Evolutionary conservation across 768 basidiomycete genomes (phyloP).

Genomic region (Pholiota conissans): DNA sequence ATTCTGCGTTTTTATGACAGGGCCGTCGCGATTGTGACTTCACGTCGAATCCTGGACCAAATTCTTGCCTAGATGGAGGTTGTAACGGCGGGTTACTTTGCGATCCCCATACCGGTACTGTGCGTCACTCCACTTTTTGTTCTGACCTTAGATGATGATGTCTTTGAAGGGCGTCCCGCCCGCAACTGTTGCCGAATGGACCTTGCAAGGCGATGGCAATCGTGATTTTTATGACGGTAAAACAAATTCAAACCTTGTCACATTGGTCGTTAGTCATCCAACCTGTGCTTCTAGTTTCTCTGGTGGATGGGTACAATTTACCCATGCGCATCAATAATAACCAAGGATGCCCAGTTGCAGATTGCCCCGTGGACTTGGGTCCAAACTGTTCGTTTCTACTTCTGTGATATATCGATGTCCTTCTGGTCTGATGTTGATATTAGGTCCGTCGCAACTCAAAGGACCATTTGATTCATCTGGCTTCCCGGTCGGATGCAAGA

Average conservation of each 20-base stretch:
- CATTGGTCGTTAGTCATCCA: background rate
- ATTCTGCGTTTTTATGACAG: slow-evolving; percentile 32
- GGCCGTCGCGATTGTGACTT: slow-evolving; percentile 68
- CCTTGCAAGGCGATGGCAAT: slow-evolving; percentile 43
- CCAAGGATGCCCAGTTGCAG: slow-evolving; percentile 51
- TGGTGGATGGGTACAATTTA: slow-evolving; percentile 68
- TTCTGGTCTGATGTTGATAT: background rate
- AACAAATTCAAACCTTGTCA: background rate
- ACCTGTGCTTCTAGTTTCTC: slow-evolving; percentile 43
- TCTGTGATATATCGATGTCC: background rate
- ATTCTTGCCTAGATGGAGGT: slow-evolving; percentile 63
- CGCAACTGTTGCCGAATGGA: slow-evolving; percentile 69
- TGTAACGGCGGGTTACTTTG: slow-evolving; percentile 71
- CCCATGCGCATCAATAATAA: slow-evolving; percentile 59
- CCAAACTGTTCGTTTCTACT: slow-evolving; percentile 34
- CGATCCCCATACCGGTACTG: slow-evolving; percentile 49
- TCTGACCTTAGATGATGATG: background rate
- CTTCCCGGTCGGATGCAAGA: slow-evolving; percentile 59
- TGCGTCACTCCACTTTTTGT: slow-evolving; percentile 19
- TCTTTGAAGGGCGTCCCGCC: slow-evolving; percentile 57
- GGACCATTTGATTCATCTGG: slow-evolving; percentile 57
- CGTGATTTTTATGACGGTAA: slow-evolving; percentile 63
- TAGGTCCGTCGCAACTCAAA: slow-evolving; percentile 50
- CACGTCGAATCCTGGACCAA: slow-evolving; percentile 48
- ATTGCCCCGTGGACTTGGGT: slow-evolving; percentile 62